These are phyloP conservation scores for Cyphellophora attinorum DNA, from an alignment of 2,329 filamentous ascomycete genomes.

Conservation along the genomic window DNA sequence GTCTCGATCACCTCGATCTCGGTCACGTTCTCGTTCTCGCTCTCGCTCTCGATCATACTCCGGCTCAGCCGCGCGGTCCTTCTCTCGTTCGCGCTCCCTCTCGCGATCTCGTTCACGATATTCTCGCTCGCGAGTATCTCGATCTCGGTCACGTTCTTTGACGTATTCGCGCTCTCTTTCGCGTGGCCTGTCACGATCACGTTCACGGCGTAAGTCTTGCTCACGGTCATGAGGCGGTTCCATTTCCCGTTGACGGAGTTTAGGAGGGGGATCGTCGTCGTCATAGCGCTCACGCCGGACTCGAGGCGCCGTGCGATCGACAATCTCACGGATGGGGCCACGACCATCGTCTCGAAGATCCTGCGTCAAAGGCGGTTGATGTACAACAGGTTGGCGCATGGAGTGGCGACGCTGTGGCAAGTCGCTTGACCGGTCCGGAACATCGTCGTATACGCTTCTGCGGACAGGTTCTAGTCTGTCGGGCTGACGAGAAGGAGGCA, in stretches of 20 bases:
- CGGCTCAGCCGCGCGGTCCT: conserved; percentile 10
- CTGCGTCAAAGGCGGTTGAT: too few species aligned
- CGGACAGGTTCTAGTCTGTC: conserved; percentile 13
- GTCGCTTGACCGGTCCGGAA: conserved; percentile 12
- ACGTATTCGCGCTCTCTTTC: conserved; percentile 6
- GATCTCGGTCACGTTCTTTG: conserved; percentile 1
- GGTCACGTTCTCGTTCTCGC: conserved; percentile 10
- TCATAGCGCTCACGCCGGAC: conserved; percentile 10
- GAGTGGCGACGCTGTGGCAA: conserved; percentile 9
- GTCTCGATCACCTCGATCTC: conserved; percentile 10
- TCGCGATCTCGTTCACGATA: conserved; percentile 11
- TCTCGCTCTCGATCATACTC: conserved; percentile 12
- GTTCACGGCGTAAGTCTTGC: conserved; percentile 10
- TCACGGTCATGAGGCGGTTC: conserved; percentile 6
- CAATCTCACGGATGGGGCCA: conserved; percentile 7
- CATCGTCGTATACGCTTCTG: conserved; percentile 10
- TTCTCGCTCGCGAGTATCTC: too few species aligned
- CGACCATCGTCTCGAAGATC: conserved; percentile 16
- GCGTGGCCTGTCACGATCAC: conserved; percentile 7
- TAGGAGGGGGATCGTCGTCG: conserved; percentile 9
- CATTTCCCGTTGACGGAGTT: conserved; percentile 7
- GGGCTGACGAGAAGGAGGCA: conserved; percentile 13
- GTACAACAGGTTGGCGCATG: conserved; percentile 13
- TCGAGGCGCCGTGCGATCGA: conserved; percentile 6
- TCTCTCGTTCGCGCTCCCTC: conserved; percentile 10